A percentile compares a stretch with the other conserved stretches of the same genome.
Conservation (phyloP, 495 filamentous ascomycete species). For the Annulohypoxylon moriforme region DNA sequence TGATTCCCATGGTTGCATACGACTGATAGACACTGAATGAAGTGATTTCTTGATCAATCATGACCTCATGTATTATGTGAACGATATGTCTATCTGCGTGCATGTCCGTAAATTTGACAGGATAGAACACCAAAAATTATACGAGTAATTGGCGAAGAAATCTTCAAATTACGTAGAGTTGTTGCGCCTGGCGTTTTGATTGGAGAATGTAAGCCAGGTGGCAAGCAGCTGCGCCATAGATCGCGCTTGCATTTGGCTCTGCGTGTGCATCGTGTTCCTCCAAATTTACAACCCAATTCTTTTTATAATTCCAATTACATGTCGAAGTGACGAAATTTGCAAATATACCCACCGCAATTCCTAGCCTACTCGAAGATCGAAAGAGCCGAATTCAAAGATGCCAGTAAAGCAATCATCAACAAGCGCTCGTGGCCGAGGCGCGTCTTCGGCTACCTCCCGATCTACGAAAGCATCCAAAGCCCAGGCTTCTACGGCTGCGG, state of each 20-base stretch:
- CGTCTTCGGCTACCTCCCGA: constrained; percentile 23
- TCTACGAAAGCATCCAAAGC: constrained; percentile 19
- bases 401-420: constrained; percentile 31
- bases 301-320: not conserved
- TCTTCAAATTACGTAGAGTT: not conserved
- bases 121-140: not conserved
- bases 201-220: constrained; percentile 26
- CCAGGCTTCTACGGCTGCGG: constrained; percentile 9
- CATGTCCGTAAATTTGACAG: not conserved
- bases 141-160: not conserved
- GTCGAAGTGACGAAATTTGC: not conserved
- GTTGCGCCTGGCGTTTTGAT: constrained; percentile 1
- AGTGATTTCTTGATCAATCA: constrained; percentile 43
- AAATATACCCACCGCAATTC: not conserved
- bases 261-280: not conserved
- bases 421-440: constrained; percentile 26
- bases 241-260: constrained; percentile 5
- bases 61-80: not conserved
- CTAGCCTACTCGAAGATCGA: not conserved
- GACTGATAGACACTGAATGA: constrained; percentile 57
- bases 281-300: not conserved
- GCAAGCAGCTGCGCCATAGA: constrained; percentile 26
- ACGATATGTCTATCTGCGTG: not conserved
- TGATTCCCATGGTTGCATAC: constrained; percentile 53
- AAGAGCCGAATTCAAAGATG: constrained; percentile 15